Conservation (phyloP, 2,329 filamentous ascomycete genomes). For the Sarocladium brachiariae region DNA sequence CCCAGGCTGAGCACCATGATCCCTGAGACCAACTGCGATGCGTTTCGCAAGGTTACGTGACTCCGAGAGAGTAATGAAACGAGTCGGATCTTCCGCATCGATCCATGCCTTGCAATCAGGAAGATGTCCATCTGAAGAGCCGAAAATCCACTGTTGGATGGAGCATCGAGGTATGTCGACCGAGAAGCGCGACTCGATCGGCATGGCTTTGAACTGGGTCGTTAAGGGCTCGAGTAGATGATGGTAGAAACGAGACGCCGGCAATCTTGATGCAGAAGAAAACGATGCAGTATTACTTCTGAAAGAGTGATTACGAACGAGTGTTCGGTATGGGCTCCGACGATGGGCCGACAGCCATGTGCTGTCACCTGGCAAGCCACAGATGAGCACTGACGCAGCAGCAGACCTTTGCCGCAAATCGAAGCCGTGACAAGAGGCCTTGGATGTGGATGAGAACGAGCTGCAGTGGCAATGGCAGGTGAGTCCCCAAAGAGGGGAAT, state of each 20-base stretch:
- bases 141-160: conserved; percentile 50
- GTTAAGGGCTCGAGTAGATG: neutral
- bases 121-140: conserved; percentile 36
- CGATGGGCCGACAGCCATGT: neutral
- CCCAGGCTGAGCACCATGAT: conserved; percentile 56
- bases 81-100: conserved; percentile 59
- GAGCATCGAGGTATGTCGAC: conserved; percentile 39
- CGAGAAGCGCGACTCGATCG: conserved; percentile 40
- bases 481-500: neutral
- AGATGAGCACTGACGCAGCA: neutral
- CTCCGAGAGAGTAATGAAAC: conserved; percentile 55
- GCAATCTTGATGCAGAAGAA: neutral
- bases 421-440: neutral
- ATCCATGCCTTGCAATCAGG: conserved; percentile 44
- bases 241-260: neutral
- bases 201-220: conserved; percentile 26
- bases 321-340: neutral
- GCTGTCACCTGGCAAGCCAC: neutral
- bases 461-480: neutral
- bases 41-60: conserved; percentile 68
- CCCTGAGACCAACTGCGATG: conserved; percentile 59
- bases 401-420: neutral
- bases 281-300: neutral
- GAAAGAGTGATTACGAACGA: neutral
- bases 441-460: neutral